A percentile compares a stretch with the other conserved stretches of the same genome.
phyloP scores from a whole-genome alignment of 2,329 filamentous ascomycete genomes.

The Aureobasidium sp. region DNA sequence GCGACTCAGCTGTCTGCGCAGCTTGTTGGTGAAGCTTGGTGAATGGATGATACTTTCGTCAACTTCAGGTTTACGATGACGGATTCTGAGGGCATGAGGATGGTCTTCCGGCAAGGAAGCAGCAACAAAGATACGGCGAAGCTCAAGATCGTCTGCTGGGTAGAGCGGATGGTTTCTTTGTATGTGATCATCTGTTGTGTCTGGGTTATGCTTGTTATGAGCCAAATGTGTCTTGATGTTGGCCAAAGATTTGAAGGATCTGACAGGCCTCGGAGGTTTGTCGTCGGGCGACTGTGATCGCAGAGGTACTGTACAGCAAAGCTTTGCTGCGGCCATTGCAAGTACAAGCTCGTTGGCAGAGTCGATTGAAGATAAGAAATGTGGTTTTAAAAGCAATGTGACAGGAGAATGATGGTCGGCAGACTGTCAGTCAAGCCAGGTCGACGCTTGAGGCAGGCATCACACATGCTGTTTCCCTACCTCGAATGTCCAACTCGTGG shows the following conservation, averaged over 20 bases:
- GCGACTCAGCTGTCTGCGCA: slow-evolving; percentile 21
- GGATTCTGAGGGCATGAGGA: slow-evolving; percentile 24
- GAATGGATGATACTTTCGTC: slow-evolving; percentile 22
- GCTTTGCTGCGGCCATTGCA: slow-evolving; percentile 12
- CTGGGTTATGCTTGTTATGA: neutral
- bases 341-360: neutral
- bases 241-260: slow-evolving; percentile 6
- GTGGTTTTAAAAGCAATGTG: neutral
- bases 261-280: slow-evolving; percentile 8
- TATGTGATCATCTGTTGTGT: neutral
- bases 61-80: slow-evolving; percentile 16
- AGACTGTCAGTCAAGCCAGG: neutral
- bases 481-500: neutral
- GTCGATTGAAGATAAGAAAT: neutral
- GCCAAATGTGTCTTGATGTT: slow-evolving; percentile 9
- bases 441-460: neutral
- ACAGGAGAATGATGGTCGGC: neutral
- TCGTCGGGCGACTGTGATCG: slow-evolving; percentile 13
- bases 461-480: neutral
- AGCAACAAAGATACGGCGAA: slow-evolving; percentile 23
- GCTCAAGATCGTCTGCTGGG: slow-evolving; percentile 13
- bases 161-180: neutral
- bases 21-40: slow-evolving; percentile 22
- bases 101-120: slow-evolving; percentile 27
- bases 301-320: slow-evolving; percentile 13